Conservation (phyloP, 2,329 filamentous ascomycete species). For the Daldinia eschscholtzii region DNA sequence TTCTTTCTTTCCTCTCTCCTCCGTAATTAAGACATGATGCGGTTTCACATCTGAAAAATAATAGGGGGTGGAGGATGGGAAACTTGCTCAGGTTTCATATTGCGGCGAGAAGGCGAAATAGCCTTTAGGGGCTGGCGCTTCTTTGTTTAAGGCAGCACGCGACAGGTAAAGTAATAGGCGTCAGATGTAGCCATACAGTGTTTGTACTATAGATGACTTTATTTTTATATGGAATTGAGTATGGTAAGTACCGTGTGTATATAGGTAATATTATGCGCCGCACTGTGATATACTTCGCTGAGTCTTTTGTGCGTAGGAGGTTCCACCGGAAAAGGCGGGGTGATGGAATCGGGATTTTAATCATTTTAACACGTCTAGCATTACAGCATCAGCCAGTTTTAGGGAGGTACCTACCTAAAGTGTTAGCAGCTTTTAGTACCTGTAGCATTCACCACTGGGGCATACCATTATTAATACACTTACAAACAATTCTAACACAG, state of each 20-base stretch:
- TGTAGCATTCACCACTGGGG: neutral
- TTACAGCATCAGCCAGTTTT: constrained; percentile 1
- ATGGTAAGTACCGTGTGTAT: constrained; percentile 10
- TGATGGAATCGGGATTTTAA: constrained; percentile 1
- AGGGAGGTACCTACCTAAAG: constrained; percentile 10
- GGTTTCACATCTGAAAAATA: constrained; percentile 43
- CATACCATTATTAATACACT: constrained; percentile 41
- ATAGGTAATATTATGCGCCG: constrained; percentile 37
- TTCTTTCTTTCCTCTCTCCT: constrained; percentile 7
- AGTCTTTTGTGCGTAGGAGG: constrained; percentile 32
- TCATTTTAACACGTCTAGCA: neutral
- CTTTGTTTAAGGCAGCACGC: constrained; percentile 42
- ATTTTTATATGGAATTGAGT: neutral
- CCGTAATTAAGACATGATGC: constrained; percentile 21
- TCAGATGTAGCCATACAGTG: constrained; percentile 36
- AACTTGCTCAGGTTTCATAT: constrained; percentile 49
- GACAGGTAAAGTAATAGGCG: constrained; percentile 35
- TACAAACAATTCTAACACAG: constrained; percentile 2
- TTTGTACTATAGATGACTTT: neutral
- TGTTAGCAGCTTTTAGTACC: constrained; percentile 2
- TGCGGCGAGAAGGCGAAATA: neutral
- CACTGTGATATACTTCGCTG: constrained; percentile 44
- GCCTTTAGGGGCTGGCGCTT: neutral
- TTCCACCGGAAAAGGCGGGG: constrained; percentile 7
- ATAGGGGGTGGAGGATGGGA: constrained; percentile 31